These are phyloP conservation scores for Jimgerdemannia flammicorona DNA, from an alignment of 192 early-diverging fungal genomes.

Conservation along the genomic window DNA sequence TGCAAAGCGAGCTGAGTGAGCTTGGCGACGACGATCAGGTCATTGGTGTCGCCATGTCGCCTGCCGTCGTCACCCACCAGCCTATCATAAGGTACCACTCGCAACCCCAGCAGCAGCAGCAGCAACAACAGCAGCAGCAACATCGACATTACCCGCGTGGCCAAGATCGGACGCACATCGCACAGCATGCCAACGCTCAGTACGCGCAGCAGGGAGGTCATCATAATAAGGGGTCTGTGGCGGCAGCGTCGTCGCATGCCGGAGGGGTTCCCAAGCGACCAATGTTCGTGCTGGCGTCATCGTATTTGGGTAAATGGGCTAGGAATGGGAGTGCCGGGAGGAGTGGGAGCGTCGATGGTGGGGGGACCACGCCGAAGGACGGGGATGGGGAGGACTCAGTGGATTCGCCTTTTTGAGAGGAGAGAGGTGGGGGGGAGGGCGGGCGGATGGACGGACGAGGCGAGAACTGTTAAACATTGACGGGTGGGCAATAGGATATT, in stretches of 20 bases:
- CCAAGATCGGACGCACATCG: neutral
- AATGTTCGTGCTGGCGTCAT: slow-evolving; percentile 36
- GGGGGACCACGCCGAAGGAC: no score
- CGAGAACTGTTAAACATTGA: no score
- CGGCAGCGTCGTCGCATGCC: neutral
- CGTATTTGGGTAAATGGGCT: slow-evolving; percentile 14
- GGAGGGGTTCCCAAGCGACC: slow-evolving; percentile 15
- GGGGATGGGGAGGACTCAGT: no score
- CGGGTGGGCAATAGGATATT: no score
- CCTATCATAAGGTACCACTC: neutral
- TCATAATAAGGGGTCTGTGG: neutral
- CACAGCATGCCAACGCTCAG: neutral
- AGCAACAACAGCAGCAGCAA: neutral
- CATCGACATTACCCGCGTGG: neutral
- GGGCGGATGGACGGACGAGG: no score
- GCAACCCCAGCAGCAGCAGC: slow-evolving; percentile 1
- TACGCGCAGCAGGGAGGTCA: neutral
- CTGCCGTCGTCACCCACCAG: neutral
- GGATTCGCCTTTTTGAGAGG: no score
- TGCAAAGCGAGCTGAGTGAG: no score
- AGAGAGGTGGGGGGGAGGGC: no score
- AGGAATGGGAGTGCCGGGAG: no score
- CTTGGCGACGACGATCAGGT: slow-evolving; percentile 1
- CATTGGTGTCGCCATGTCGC: neutral
- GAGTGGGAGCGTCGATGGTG: no score